These are phyloP conservation scores for Micromonas pusilla DNA, from an alignment of 139 green algal genomes.

Conservation along the genomic window DNA sequence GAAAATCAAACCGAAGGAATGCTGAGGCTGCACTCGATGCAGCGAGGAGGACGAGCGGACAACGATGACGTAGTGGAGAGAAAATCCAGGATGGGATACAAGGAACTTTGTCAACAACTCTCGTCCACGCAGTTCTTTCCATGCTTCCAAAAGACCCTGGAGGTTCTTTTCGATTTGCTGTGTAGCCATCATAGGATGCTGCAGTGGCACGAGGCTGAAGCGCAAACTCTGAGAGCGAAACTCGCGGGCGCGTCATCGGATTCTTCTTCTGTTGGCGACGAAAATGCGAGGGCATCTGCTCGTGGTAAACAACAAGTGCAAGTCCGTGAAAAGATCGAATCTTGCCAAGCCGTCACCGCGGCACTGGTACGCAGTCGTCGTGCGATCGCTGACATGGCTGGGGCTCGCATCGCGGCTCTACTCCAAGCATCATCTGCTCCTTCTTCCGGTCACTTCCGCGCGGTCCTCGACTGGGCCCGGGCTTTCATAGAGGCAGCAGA, in stretches of 20 bases:
- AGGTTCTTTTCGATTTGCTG: background rate
- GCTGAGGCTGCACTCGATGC: background rate
- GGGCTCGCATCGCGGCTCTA: background rate
- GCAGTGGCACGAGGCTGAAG: background rate
- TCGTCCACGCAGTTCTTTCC: constrained; percentile 9
- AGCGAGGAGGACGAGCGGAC: background rate
- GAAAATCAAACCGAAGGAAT: constrained; percentile 12
- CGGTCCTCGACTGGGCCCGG: background rate
- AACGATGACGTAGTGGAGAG: background rate
- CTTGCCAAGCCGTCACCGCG: background rate
- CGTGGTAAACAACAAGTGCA: too few species aligned
- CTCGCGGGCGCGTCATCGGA: background rate
- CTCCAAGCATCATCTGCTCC: background rate
- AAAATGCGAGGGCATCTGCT: background rate
- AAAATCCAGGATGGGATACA: constrained; percentile 7
- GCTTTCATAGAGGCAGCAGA: constrained; percentile 4
- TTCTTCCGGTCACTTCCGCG: background rate
- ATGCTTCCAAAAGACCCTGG: background rate
- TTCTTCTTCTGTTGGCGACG: too few species aligned
- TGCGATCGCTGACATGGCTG: background rate
- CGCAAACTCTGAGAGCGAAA: background rate
- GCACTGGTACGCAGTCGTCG: background rate
- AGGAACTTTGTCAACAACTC: constrained; percentile 1
- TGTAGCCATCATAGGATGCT: background rate
- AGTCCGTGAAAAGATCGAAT: background rate